Evolutionary conservation across 2,329 filamentous ascomycete genomes (phyloP), one percentile per base, ranked within the genome.

Genomic region (Laburnicola sp.): DNA sequence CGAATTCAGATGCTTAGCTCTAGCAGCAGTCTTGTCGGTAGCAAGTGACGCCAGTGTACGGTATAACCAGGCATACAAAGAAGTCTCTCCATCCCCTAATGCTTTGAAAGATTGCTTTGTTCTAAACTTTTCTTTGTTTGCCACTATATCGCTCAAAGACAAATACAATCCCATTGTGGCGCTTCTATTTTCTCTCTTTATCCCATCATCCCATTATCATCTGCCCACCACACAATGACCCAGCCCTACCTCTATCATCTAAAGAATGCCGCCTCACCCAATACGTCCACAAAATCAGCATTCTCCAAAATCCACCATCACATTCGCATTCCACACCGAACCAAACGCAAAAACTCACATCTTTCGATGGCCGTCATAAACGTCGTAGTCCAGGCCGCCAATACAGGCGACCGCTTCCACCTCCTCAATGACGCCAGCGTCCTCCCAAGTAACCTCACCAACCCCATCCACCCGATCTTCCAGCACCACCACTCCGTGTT

Each of bases 381-480:
- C 46, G 59, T 59, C 25, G 45, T 43, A 60, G 35, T 66, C 38
- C 53, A 53, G 23, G 54, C 54, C 43, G 62, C 60, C 5, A 69
- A 70, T 38, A 60, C 43, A 2, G 50, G 64, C 25, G 69, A 72
- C 45, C 63, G 66, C 35, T 69, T 69, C 42, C 58, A 60, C 3
- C 63, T 72, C 16, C 58, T 69, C 16, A 57, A 69, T 32, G 63
- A 69, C 34, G 48, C 60, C 9, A 43, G 44, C 5, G 54, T 67
- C 4, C 54, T 51, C 7, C 37, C 51, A 16, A 58, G 59, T 8
- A 51, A 72, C 34, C 53, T 73, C 4, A 51, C 65, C 31, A 67
- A 64, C 25, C 7, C 49, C 2, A 63, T 73, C 22, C 69, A 72
- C 53, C 59, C 65, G 23, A 53, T 71, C 2, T 71, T 72, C 34